Evolutionary conservation across 148 eudicot genomes (phyloP).

Genomic region (Persicaria maculosa): DNA sequence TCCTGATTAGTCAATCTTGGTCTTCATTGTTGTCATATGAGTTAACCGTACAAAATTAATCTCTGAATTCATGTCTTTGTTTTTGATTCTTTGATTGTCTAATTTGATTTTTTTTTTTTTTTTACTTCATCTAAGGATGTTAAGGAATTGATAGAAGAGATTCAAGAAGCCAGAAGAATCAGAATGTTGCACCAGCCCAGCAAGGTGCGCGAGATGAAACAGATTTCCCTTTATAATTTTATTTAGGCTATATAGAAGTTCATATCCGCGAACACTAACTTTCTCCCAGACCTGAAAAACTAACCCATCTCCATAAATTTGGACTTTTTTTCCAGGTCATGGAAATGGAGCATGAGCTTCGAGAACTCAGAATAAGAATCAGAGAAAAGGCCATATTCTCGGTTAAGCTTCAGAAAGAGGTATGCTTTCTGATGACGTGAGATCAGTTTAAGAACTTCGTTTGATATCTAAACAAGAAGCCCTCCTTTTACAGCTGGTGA

Average conservation of each 20-base stretch:
- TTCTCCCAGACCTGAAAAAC: background rate
- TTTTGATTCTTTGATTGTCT: background rate
- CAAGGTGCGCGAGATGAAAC: conserved; percentile 44
- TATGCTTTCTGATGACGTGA: conserved; percentile 7
- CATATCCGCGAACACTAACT: background rate
- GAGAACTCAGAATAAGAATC: conserved; percentile 76
- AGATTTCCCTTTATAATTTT: background rate
- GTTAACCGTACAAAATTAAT: background rate
- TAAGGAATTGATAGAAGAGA: conserved; percentile 76
- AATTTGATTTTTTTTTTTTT: background rate
- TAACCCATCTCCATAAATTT: too few species aligned
- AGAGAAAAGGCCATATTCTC: conserved; percentile 76
- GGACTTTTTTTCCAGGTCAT: conserved; percentile 41
- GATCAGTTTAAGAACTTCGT: background rate
- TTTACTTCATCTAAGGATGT: conserved; percentile 42
- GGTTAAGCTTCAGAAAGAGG: conserved; percentile 89
- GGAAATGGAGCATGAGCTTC: conserved; percentile 97
- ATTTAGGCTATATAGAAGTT: background rate
- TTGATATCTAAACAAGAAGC: background rate
- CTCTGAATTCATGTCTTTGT: background rate
- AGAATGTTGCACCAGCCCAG: conserved; percentile 83
- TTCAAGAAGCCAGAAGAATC: conserved; percentile 92
- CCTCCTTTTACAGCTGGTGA: conserved; percentile 48
- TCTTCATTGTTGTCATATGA: background rate
- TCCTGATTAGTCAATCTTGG: background rate